Base-by-base conservation (phyloP, 331 rosid genomes). In the Cucumis variabilis region DNA sequence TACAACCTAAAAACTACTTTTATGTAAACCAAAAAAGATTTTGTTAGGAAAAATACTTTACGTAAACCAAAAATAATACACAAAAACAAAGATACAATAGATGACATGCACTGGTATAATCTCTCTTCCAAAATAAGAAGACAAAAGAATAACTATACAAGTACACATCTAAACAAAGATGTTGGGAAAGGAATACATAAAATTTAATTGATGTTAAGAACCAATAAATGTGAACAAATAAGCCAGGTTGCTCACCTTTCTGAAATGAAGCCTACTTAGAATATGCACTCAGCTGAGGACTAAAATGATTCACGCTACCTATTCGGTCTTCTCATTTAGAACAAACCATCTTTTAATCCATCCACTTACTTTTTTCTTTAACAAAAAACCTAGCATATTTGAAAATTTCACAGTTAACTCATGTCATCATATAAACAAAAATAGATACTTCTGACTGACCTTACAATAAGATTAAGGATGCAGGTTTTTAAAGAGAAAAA, bases 271-370 rank as follows among this genome's bases (percentile, higher is more conserved):
- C 48, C 13, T 19, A 37, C 79, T 11, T 19, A 25, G 51, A 73
- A 73, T 17, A 73, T 41, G 79, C 79, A 41, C 53, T 33, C 25
- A 11, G 80, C 8, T 87, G 69, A 24, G 48, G 87, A 70, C 90
- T 89, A 94, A 91, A 89, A 92, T 80, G 82, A 94, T 94, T 94
- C 95, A 88, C n/a, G n/a, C n/a, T 69, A 97, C 99, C 99, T 97
- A 95, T 87, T 98, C 98, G 1, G 98, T 93, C 92, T 97, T 97
- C 89, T 93, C 98, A 88, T 97, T 97, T 74, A 97, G 90, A 86
- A 97, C 99, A 93, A 97, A 97, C 99, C 99, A 97, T 87, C 98
- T 93, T 89, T 91, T 91, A 93, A 93, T 95, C 99, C 99, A 97
- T 27, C 96, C 99, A 89, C 89, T 94, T 87, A 94, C 93, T 92